Conservation (phyloP, 1,284 basidiomycete species). For the Ceratobasidium sp. region DNA sequence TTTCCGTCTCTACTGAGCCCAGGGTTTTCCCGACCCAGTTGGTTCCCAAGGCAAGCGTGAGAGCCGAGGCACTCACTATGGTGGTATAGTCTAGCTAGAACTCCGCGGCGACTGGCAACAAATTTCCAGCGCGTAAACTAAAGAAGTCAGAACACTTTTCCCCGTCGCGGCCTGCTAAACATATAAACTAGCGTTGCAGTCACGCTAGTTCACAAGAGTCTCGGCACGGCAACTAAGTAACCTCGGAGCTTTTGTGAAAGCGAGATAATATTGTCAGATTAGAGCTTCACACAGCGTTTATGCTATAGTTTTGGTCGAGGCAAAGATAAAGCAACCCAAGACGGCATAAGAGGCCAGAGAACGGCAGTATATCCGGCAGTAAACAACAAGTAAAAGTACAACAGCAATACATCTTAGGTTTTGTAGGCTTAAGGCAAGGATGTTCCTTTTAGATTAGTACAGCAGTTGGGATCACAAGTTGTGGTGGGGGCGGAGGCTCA, state of each 20-base stretch:
- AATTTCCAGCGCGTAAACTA: background rate
- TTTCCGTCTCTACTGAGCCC: conserved; percentile 1
- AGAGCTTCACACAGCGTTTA: background rate
- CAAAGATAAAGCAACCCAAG: background rate
- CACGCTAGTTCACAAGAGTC: background rate
- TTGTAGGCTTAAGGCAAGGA: background rate
- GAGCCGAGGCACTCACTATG: background rate
- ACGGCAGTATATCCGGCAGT: background rate
- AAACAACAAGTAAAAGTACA: conserved; percentile 10
- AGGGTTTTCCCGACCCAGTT: conserved; percentile 31
- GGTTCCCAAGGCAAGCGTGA: conserved; percentile 3
- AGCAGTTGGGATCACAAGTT: conserved; percentile 45
- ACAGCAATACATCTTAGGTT: background rate
- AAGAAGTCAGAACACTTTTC: background rate
- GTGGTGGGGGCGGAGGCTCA: conserved; percentile 55
- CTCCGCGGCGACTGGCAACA: background rate
- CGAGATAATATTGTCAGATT: background rate
- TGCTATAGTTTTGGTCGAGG: background rate
- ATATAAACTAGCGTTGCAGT: background rate
- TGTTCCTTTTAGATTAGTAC: conserved; percentile 17
- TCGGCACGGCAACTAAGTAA: background rate
- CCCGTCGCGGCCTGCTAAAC: background rate
- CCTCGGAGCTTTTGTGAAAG: conserved; percentile 6
- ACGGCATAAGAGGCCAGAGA: background rate
- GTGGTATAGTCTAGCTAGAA: background rate